Evolutionary conservation across 257 asterid genomes (phyloP).

Genomic region (Haberlea rhodopensis): DNA sequence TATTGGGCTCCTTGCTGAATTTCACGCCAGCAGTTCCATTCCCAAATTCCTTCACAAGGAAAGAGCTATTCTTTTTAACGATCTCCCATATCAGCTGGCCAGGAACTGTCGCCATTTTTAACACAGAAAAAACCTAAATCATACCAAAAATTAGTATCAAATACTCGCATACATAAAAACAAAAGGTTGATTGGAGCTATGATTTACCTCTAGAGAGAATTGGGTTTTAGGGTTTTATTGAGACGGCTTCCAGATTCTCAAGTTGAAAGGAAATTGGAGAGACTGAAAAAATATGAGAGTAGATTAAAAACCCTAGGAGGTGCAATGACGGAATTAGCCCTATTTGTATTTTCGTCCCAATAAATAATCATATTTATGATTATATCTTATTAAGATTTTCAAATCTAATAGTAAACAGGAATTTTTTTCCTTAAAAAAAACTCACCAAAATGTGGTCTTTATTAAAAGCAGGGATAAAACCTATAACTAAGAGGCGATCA

Average conservation of each 20-base stretch:
- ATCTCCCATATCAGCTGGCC: slow-evolving; percentile 96
- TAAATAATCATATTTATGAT: too few relatives aligned
- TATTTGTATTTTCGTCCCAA: not conserved
- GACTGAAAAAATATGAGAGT: slow-evolving; percentile 11
- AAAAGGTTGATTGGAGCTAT: not conserved
- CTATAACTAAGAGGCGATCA: too few relatives aligned
- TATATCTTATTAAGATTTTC: too few relatives aligned
- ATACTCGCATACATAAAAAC: not conserved
- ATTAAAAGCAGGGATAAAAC: too few relatives aligned
- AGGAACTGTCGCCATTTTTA: slow-evolving; percentile 76
- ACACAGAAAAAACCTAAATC: slow-evolving; percentile 15
- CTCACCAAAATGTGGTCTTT: too few relatives aligned
- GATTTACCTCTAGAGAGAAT: slow-evolving; percentile 27
- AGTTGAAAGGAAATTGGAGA: not conserved
- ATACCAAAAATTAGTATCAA: not conserved
- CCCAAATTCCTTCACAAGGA: slow-evolving; percentile 76
- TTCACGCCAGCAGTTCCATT: slow-evolving; percentile 69
- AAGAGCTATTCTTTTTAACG: slow-evolving; percentile 81
- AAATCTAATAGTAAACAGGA: too few relatives aligned
- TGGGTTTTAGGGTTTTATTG: slow-evolving; percentile 39
- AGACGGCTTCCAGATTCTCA: slow-evolving; percentile 33
- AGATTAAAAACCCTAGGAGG: slow-evolving; percentile 29
- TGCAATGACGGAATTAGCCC: slow-evolving; percentile 31
- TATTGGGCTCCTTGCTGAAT: slow-evolving; percentile 91
- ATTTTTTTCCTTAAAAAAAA: too few relatives aligned